Evolutionary conservation across 164 flowering plant species (phyloP).

Genomic region (Macadamia integrifolia): DNA sequence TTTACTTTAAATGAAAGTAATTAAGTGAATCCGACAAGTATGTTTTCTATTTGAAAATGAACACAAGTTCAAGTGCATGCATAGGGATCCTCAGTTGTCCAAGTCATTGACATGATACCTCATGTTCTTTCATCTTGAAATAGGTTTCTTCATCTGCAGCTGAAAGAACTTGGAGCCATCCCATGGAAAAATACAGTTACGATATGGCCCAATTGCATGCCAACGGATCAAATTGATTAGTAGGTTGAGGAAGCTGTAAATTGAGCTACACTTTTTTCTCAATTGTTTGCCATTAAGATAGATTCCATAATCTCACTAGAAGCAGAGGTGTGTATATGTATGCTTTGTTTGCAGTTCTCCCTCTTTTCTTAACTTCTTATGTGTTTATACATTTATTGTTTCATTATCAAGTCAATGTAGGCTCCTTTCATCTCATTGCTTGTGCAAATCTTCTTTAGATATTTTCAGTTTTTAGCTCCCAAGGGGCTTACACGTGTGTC

Average conservation of each 20-base stretch:
- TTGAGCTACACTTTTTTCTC: slow-evolving; percentile 81
- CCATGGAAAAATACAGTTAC: slow-evolving; percentile 96
- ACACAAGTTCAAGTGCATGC: no score
- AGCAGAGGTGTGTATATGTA: slow-evolving; percentile 65
- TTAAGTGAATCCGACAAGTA: no score
- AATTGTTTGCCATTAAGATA: slow-evolving; percentile 79
- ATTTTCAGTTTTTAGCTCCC: no score
- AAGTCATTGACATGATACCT: not conserved
- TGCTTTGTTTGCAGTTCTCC: no score
- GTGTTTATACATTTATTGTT: not conserved
- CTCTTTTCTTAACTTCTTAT: no score
- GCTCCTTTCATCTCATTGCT: not conserved
- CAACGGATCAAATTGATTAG: slow-evolving; percentile 85
- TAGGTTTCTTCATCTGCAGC: slow-evolving; percentile 89
- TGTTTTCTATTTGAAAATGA: no score
- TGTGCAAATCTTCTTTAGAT: no score
- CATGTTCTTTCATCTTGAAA: slow-evolving; percentile 17
- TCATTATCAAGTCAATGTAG: not conserved
- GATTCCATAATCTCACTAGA: slow-evolving; percentile 94
- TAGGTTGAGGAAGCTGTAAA: slow-evolving; percentile 89
- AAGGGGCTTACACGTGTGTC: no score
- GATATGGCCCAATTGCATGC: slow-evolving; percentile 85
- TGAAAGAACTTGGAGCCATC: slow-evolving; percentile 99
- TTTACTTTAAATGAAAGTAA: no score
- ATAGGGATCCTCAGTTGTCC: no score